Evolutionary conservation across 2,329 filamentous ascomycete genomes (phyloP).

Genomic region (Neofusicoccum kwambonambiense): DNA sequence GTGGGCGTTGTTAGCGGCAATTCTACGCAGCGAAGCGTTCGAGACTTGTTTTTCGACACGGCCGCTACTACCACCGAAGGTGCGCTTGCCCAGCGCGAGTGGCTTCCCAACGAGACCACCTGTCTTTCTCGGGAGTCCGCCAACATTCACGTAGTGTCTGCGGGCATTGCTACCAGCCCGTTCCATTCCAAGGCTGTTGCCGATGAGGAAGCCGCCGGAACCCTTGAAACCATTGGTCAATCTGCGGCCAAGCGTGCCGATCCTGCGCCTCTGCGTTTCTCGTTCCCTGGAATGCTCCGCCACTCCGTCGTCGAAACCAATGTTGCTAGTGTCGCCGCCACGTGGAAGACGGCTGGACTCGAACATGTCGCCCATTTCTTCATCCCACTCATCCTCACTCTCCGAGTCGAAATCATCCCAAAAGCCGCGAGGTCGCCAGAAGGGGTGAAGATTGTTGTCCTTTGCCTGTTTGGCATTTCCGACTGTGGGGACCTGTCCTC

Average conservation of each 20-base stretch:
- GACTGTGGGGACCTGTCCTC: conserved; percentile 24
- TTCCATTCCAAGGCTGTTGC: conserved; percentile 58
- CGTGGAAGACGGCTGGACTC: conserved; percentile 32
- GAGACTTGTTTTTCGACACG: conserved; percentile 7
- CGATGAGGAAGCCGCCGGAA: conserved; percentile 49
- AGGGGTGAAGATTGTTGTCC: conserved; percentile 55
- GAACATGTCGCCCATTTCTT: conserved; percentile 19
- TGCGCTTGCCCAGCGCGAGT: background rate
- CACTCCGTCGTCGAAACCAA: conserved; percentile 25
- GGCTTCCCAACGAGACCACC: background rate
- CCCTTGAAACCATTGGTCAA: conserved; percentile 41
- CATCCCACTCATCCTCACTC: conserved; percentile 36
- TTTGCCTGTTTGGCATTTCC: conserved; percentile 26
- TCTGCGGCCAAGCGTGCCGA: conserved; percentile 27
- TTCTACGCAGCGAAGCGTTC: background rate
- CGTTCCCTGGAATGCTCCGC: background rate
- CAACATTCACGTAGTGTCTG: conserved; percentile 36
- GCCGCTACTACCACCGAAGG: background rate
- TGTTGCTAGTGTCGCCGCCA: conserved; percentile 48
- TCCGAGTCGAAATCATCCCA: conserved; percentile 56
- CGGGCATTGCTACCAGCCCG: conserved; percentile 45
- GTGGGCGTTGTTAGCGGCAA: background rate
- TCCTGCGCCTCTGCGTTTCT: background rate
- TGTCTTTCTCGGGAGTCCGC: background rate
- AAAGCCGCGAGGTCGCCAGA: conserved; percentile 64